Evolutionary conservation across 306 rosid species (phyloP), one percentile per base, ranked within the genome.

Genomic region (Ziziphus jujuba): DNA sequence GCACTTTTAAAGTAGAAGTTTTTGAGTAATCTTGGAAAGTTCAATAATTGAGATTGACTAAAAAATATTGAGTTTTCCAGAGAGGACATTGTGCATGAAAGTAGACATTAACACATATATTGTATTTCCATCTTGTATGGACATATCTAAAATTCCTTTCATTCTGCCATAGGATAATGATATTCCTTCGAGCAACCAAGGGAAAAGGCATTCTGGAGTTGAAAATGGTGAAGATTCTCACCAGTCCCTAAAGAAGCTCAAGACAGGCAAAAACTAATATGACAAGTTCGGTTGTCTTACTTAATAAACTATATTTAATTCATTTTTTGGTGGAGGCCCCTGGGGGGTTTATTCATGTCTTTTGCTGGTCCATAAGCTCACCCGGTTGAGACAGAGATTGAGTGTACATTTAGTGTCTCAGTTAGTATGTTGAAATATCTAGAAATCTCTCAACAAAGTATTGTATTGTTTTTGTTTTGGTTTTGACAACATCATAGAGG

Each of bases 161-260:
- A 40, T 79, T 82, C 68, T 71, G 22, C 56, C 53, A 3, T 78
- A 91, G 99, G 89, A 82, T 61, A 81, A 75, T 60, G 87, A 71
- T 59, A 74, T 77, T 71, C 80, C 80, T 24, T 57, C 76, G 13
- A 72, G 74, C 82, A 82, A 85, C 54, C 84, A 73, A 52, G 82
- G 72, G 59, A 67, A 67, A 67, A 69, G 62, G 60, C 90, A 87
- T 17, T 65, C 87, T 22, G 65, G 80, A 79, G 77, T 66, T 64
- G 57, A 85, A 33, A 74, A 43, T 69, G 61, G 83, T 13, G 92
- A 85, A 56, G 89, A 82, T 59, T 77, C 88, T 34, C 91, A 84
- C 43, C 88, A 78, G 70, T 74, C 85, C 58, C 69, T 73, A 25
- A 95, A 91, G 88, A 95, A 87, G 85, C 81, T 82, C 54, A 91